Evolutionary conservation across 352 stramenopile genomes (phyloP).

Genomic region (Globisporangium ultimum): DNA sequence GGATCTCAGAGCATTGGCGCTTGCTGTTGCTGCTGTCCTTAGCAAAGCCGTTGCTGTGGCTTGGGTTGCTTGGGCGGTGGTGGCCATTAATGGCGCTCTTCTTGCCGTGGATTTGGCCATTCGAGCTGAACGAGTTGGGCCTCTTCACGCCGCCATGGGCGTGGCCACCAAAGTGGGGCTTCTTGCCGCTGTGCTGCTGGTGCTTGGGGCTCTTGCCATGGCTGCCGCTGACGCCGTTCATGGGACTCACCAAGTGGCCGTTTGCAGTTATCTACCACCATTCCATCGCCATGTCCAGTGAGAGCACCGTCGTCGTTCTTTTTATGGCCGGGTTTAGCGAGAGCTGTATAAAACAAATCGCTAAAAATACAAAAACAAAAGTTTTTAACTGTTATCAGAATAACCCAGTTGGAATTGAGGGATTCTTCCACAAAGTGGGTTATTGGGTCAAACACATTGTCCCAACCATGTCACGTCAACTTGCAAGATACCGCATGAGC

Average conservation of each 20-base stretch:
- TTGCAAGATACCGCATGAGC: neutral
- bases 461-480: too few relatives aligned
- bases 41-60: constrained; percentile 3
- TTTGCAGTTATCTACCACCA: neutral
- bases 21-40: constrained; percentile 5
- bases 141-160: neutral
- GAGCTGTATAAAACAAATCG: too few relatives aligned
- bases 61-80: neutral
- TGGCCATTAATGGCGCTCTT: neutral
- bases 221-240: constrained; percentile 9
- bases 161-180: neutral
- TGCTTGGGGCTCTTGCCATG: neutral
- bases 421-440: too few relatives aligned
- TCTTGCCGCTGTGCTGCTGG: constrained; percentile 3
- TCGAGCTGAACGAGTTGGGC: neutral
- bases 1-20: constrained; percentile 31
- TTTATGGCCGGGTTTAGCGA: too few relatives aligned
- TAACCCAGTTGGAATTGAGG: too few relatives aligned
- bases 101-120: neutral
- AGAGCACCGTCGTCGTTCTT: too few relatives aligned
- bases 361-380: too few relatives aligned
- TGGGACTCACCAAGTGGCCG: neutral
- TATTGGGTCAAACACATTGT: too few relatives aligned
- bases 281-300: neutral
- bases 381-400: too few relatives aligned